Base-by-base conservation (phyloP, 202 grass and related monocot species). In the Dendrocalamus latiflorus region DNA sequence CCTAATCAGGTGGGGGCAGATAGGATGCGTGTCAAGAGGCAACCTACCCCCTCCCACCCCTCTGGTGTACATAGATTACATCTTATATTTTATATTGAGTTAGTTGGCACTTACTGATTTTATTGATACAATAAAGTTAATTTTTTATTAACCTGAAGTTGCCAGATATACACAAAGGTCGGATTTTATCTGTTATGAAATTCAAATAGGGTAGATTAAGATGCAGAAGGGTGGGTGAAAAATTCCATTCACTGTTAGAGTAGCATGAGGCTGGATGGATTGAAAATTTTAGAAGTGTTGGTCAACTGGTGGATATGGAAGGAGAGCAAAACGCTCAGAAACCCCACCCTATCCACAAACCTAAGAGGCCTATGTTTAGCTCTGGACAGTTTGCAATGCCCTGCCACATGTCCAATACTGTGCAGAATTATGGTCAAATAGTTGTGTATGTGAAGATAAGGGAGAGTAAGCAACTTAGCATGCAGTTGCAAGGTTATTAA, bases 391-490 rank as follows among this genome's bases (percentile, higher is more conserved):
- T 61, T 25, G 41, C 37, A 60, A 61, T 39, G 38, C 47, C n/a
- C 26, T 51, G 39, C 66, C 43, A 78, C 55, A 10, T 5, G 21
- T 61, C 18, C 12, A 65, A 50, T 73, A 26, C n/a, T 34, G 56
- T 54, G 43, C 11, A 85, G 9, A 47, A 44, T 79, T 53, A 67
- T 65, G 48, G 16, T 82, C 8, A 64, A 62, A 82, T n/a, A 39
- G 22, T 76, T 45, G 4, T 16, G 1, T 67, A 1, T 7, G 57
- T 12, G 36, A 44, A 67, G 22, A 44, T 17, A 41, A 83, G 22
- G n/a, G 28, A 70, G 28, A 47, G 18, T 61, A 69, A 45, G 22
- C 61, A 20, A 58, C 8, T 50, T 84, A 76, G 17, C 49, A 60
- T 60, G 8, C 20, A 72, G n/a, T n/a, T n/a, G n/a, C n/a, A n/a